phyloP scores from a whole-genome alignment of 805 yeast genomes.

The Grigorovia humatica region DNA sequence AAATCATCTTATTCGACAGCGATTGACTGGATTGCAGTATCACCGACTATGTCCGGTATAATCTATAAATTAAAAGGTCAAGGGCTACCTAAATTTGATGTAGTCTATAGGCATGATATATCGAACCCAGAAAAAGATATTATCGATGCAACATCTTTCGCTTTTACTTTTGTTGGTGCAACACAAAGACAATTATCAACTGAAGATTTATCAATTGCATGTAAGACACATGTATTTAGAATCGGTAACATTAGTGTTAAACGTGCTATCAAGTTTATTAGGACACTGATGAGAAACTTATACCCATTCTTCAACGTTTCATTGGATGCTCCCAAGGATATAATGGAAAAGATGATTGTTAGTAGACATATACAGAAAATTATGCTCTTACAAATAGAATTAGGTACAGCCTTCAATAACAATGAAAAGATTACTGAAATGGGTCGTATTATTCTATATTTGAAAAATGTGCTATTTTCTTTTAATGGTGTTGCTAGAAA shows the following conservation, averaged over 20 bases:
- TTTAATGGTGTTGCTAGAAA: constrained; percentile 29
- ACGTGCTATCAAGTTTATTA: constrained; percentile 22
- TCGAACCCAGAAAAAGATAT: constrained; percentile 13
- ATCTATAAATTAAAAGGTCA: constrained; percentile 14
- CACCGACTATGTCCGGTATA: constrained; percentile 28
- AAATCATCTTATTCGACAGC: constrained; percentile 14
- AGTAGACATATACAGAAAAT: constrained; percentile 29
- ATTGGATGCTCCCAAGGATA: constrained; percentile 28
- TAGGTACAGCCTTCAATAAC: constrained; percentile 22
- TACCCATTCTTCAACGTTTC: constrained; percentile 28
- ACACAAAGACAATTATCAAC: constrained; percentile 27
- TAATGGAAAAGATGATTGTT: constrained; percentile 28
- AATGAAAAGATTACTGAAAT: constrained; percentile 21
- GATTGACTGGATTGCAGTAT: constrained; percentile 24
- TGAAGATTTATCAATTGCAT: constrained; percentile 28
- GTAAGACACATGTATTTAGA: constrained; percentile 21
- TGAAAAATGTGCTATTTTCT: constrained; percentile 27
- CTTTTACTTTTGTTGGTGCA: constrained; percentile 28
- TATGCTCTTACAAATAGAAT: constrained; percentile 26
- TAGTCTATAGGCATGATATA: constrained; percentile 11
- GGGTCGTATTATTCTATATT: constrained; percentile 23
- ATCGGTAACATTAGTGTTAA: constrained; percentile 13
- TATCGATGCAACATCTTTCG: constrained; percentile 24
- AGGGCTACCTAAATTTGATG: constrained; percentile 13
- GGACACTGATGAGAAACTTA: constrained; percentile 17